Base-by-base conservation (phyloP, 2,329 filamentous ascomycete genomes). In the Penicillium sp. region DNA sequence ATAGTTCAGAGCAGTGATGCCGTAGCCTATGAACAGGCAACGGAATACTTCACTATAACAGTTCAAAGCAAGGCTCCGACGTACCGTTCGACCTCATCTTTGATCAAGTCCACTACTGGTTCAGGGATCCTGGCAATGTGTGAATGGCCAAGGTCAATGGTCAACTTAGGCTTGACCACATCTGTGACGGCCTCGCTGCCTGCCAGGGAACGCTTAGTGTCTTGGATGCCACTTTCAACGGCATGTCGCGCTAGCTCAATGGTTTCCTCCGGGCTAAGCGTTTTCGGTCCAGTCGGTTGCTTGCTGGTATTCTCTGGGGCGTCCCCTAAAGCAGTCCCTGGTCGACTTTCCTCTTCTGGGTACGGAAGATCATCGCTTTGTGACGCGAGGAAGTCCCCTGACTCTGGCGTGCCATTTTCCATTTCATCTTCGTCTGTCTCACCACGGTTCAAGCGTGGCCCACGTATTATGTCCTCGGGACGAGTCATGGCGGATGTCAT, bases 41-140 rank as follows among this genome's bases (percentile, higher is more conserved):
- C 5, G 7, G 29, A 21, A 19, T 8, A 45, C 31, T 57, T 39
- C 34, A 16, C 25, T 25, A 50, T 33, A 29, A 44, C 16, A 13
- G 5, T 34, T 31, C n/a, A 34, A 43, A n/a, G 21, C 15, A 39
- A 47, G 36, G 15, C 27, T 19, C 16, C 7, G 36, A 65, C 72
- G 59, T 65, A 81, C 79, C 78, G 74, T 69, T 81, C 80, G 45
- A 82, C 80, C 62, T 82, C 79, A 64, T 80, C 74, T 64, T 80
- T 81, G 57, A 82, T 79, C 45, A 81, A 75, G 64, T 81, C 78
- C 13, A 81, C 75, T 29, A 82, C 78, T 36, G 78, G 74, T 53
- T 78, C 76, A 1, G 80, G 80, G 55, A 82, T 76, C 55, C 75
- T 73, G 34, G 70, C 73, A 58, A 82, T 79, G 55, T 76, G 76